A percentile compares a stretch with the other conserved stretches of the same genome.
Evolutionary conservation across 495 filamentous ascomycete genomes (phyloP).

Genomic region (Trichocladium uniseriatum): DNA sequence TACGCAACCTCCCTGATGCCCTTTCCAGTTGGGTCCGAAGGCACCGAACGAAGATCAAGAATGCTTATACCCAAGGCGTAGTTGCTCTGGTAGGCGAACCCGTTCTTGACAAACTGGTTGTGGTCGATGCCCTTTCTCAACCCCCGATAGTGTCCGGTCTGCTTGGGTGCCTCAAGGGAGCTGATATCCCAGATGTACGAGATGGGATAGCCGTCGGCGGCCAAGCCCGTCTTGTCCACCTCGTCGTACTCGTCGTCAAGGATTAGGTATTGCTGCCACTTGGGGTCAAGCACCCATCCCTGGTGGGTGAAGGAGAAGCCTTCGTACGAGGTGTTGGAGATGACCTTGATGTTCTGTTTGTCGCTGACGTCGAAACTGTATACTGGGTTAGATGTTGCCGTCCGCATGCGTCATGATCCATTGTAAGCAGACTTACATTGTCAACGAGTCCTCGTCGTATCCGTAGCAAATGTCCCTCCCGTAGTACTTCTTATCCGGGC

Average conservation of each 20-base stretch:
- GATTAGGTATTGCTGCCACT: conserved; percentile 36
- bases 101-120: conserved; percentile 46
- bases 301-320: no score
- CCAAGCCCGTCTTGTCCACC: conserved; percentile 31
- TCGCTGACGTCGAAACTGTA: no score
- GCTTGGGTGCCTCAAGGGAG: conserved; percentile 35
- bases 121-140: conserved; percentile 40
- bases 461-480: no score
- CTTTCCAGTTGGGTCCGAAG: conserved; percentile 22
- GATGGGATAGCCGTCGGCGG: conserved; percentile 34
- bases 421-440: no score
- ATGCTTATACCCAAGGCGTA: conserved; percentile 45
- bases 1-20: conserved; percentile 41
- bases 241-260: conserved; percentile 52
- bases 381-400: no score
- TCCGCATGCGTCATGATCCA: no score
- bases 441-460: no score
- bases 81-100: conserved; percentile 26
- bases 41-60: conserved; percentile 40
- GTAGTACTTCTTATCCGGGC: no score
- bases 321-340: no score
- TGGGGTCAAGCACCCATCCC: conserved; percentile 39
- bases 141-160: conserved; percentile 43
- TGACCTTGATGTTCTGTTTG: no score
- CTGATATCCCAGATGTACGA: conserved; percentile 48